Evolutionary conservation across 1,139 yeast genomes (phyloP).

Genomic region (Ogataea hybrid): DNA sequence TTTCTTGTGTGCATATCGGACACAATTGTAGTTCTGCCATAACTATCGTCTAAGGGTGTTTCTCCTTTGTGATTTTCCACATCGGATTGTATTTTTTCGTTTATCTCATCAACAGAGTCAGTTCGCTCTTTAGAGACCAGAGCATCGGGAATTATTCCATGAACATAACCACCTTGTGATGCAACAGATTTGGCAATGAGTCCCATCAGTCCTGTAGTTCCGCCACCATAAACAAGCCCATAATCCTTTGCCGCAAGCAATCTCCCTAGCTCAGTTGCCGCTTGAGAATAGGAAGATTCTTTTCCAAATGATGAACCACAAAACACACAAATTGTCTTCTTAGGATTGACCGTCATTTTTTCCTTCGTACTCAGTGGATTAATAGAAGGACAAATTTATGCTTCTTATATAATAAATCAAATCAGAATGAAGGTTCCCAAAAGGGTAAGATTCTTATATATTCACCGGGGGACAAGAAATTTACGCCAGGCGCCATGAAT

Average conservation of each 20-base stretch:
- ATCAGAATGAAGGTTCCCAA: slow-evolving; percentile 2
- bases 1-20: too few relatives aligned
- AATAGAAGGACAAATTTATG: not conserved
- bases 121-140: slow-evolving; percentile 69
- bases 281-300: slow-evolving; percentile 46
- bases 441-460: slow-evolving; percentile 1
- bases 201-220: slow-evolving; percentile 88
- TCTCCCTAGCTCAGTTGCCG: slow-evolving; percentile 60
- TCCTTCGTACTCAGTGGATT: not conserved
- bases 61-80: slow-evolving; percentile 55
- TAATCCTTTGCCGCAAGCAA: slow-evolving; percentile 57
- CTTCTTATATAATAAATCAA: slow-evolving; percentile 2
- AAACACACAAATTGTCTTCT: slow-evolving; percentile 69
- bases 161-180: slow-evolving; percentile 68
- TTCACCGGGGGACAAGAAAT: too few relatives aligned
- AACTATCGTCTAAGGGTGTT: slow-evolving; percentile 59
- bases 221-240: slow-evolving; percentile 91
- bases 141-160: slow-evolving; percentile 85
- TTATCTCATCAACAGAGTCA: slow-evolving; percentile 45
- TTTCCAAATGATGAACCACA: slow-evolving; percentile 83
- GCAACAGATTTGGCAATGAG: slow-evolving; percentile 74
- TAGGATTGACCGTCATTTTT: slow-evolving; percentile 27
- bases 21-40: slow-evolving; percentile 81
- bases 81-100: slow-evolving; percentile 44
- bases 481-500: too few relatives aligned